Percentiles rank a stretch among this genome's conserved stretches.
Conservation (phyloP, 495 filamentous ascomycete species). For the Mytilinidion resinicola region DNA sequence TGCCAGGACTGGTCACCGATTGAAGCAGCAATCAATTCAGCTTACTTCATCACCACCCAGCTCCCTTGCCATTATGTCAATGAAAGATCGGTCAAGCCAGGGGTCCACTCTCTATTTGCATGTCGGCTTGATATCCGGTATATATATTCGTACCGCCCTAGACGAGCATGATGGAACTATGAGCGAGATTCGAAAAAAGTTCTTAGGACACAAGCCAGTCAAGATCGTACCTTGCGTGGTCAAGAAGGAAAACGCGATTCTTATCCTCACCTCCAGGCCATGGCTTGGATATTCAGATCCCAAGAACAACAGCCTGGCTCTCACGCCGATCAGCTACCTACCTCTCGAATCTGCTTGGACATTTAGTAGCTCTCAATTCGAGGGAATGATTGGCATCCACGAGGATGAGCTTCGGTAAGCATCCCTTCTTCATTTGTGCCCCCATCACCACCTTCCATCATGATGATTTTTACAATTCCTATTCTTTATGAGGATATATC, state of each 20-base stretch:
- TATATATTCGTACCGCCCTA: slow-evolving; percentile 87
- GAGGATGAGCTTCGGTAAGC: slow-evolving; percentile 82
- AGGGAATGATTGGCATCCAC: slow-evolving; percentile 95
- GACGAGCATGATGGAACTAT: slow-evolving; percentile 93
- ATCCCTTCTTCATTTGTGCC: slow-evolving; percentile 27
- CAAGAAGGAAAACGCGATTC: slow-evolving; percentile 74
- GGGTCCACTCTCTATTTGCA: slow-evolving; percentile 85
- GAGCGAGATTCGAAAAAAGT: slow-evolving; percentile 87
- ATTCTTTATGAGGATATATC: slow-evolving; percentile 23
- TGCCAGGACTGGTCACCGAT: slow-evolving; percentile 46
- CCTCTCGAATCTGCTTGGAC: slow-evolving; percentile 93
- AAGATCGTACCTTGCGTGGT: slow-evolving; percentile 82
- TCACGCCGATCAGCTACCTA: slow-evolving; percentile 82
- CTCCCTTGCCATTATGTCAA: slow-evolving; percentile 83
- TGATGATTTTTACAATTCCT: slow-evolving; percentile 49
- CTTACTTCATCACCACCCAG: slow-evolving; percentile 85
- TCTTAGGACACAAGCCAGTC: slow-evolving; percentile 81
- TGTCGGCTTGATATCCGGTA: slow-evolving; percentile 89
- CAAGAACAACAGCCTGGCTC: slow-evolving; percentile 75
- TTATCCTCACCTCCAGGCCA: slow-evolving; percentile 82
- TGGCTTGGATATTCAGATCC: slow-evolving; percentile 90
- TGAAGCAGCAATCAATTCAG: slow-evolving; percentile 91
- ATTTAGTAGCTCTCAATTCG: slow-evolving; percentile 85
- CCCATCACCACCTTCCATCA: slow-evolving; percentile 47
- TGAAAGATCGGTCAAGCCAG: slow-evolving; percentile 77